Evolutionary conservation across 1,284 basidiomycete genomes (phyloP).

Genomic region (Heterobasidion occidentale): DNA sequence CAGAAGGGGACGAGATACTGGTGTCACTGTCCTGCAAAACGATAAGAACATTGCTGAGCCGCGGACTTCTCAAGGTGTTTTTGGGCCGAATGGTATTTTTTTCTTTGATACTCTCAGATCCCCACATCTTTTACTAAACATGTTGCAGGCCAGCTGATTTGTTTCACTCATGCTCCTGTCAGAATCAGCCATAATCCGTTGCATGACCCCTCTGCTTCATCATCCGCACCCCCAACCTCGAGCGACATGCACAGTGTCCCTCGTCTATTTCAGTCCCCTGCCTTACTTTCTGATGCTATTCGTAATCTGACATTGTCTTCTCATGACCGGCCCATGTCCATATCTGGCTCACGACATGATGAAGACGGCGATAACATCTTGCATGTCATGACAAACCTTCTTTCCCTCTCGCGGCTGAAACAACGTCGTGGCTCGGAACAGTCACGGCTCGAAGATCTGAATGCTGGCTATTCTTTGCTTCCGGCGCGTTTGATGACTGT

Average conservation of each 20-base stretch:
- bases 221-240: constrained; percentile 26
- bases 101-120: neutral
- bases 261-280: constrained; percentile 52
- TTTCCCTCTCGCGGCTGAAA: constrained; percentile 52
- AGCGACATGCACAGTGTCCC: constrained; percentile 22
- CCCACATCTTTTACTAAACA: neutral
- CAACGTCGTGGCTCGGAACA: constrained; percentile 26
- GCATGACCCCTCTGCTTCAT: constrained; percentile 40
- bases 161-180: constrained; percentile 75
- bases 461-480: constrained; percentile 28
- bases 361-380: constrained; percentile 47
- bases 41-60: constrained; percentile 77
- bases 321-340: constrained; percentile 35
- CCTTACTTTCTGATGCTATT: constrained; percentile 61
- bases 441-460: constrained; percentile 22
- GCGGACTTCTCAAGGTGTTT: constrained; percentile 73
- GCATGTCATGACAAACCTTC: constrained; percentile 66
- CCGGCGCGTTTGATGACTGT: constrained; percentile 51
- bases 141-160: constrained; percentile 68
- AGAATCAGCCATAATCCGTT: constrained; percentile 56
- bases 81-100: constrained; percentile 73
- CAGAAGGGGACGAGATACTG: constrained; percentile 39
- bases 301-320: constrained; percentile 52
- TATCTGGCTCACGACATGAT: constrained; percentile 31
- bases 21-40: constrained; percentile 42